phyloP scores from a whole-genome alignment of 2,329 filamentous ascomycete species.

The Fusarium torulosum region DNA sequence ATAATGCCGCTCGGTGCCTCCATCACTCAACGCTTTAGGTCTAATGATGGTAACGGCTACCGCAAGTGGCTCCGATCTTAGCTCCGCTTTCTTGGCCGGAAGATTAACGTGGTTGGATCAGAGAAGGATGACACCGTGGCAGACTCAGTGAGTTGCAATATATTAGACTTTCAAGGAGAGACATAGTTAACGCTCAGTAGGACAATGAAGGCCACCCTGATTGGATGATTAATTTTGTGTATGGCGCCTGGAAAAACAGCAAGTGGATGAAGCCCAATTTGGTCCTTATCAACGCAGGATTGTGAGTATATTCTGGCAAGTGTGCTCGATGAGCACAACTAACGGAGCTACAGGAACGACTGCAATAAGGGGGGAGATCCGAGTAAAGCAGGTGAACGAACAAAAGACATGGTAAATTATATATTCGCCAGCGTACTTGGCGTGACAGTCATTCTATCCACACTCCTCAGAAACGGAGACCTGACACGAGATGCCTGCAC shows the following conservation, averaged over 20 bases:
- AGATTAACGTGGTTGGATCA: constrained; percentile 10
- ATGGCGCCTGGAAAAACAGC: neutral
- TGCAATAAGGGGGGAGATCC: neutral
- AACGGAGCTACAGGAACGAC: neutral
- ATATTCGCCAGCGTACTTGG: neutral
- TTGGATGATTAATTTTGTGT: neutral
- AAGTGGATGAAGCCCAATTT: constrained; percentile 8
- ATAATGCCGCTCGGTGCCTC: constrained; percentile 11
- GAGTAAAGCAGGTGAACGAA: neutral
- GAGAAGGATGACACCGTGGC: neutral
- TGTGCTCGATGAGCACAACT: neutral
- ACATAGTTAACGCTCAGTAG: neutral
- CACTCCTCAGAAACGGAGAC: neutral
- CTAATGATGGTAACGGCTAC: constrained; percentile 6
- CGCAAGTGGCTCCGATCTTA: constrained; percentile 2
- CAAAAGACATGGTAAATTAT: neutral
- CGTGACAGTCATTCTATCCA: constrained; percentile 1
- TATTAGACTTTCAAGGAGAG: too few species aligned
- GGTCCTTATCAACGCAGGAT: constrained; percentile 1
- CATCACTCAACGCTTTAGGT: constrained; percentile 1
- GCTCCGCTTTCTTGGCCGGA: constrained; percentile 5
- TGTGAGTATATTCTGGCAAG: neutral
- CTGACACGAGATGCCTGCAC: neutral
- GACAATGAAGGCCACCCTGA: constrained; percentile 6
- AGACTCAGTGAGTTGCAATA: neutral